Evolutionary conservation across 139 green algal genomes (phyloP), one percentile per base, ranked within the genome.

Genomic region (Bryopsis sp.): DNA sequence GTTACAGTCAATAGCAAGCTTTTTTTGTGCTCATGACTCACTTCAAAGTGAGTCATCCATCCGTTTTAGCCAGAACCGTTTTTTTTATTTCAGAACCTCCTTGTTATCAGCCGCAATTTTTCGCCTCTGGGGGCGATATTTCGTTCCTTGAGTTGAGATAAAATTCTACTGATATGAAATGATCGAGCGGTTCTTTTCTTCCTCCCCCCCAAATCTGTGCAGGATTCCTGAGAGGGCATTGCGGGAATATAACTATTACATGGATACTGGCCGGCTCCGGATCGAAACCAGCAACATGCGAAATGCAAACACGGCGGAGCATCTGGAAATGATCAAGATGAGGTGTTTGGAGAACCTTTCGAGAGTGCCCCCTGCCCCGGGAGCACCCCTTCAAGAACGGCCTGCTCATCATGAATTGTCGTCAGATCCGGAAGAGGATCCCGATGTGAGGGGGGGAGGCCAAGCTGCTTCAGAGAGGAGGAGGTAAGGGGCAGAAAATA

Each of bases 221-320:
- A 82, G 77, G 58, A 62, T 86, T 50, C 80, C 82, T 0, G 39
- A 78, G 47, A 36, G 46, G 39, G 77, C 81, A 11, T 78, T 89
- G 47, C 57, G 65, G 19, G 61, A 87, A 4, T 89, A 84, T 75
- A 81, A 89, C 76, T 94, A 90, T 77, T 96, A 91, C 77, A 88
- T 92, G 79, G 88, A 96, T 80, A 96, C 87, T 3, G 78, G 87
- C 74, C 64, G 72, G 19, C 79, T 96, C 76, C 81, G 90, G 60
- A 96, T 96, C 59, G 78, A 77, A 57, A 80, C 86, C 29, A 86
- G 67, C 72, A 96, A 95, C 82, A 97, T 97, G 89, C 88, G 95
- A 75, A 97, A 97, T 76, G 74, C 74, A 73, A 97, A 97, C 84
- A 86, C 78, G 1, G 79, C 80, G 4, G 73, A 84, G 29, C 76